These are phyloP conservation scores for Chondrostereum purpureum DNA, from an alignment of 1,284 basidiomycete genomes.

Conservation along the genomic window DNA sequence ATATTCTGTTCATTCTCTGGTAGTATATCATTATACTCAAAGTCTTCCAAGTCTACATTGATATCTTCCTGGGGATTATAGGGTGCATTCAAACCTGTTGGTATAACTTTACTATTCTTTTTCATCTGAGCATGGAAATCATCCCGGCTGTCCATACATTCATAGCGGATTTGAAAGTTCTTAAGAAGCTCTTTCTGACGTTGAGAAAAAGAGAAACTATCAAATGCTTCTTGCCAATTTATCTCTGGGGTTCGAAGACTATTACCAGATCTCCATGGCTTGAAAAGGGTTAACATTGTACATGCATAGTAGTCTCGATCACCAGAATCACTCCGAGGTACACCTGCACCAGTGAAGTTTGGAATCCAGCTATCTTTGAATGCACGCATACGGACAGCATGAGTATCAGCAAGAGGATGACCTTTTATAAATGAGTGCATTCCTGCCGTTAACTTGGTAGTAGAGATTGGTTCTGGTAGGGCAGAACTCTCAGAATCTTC, in stretches of 20 bases:
- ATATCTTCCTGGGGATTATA: too few species aligned
- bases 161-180: slow-evolving; percentile 20
- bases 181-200: slow-evolving; percentile 12
- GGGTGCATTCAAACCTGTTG: too few species aligned
- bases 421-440: not conserved
- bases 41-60: too few species aligned
- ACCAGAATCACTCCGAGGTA: not conserved
- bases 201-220: slow-evolving; percentile 7
- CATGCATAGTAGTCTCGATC: not conserved
- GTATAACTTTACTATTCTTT: not conserved
- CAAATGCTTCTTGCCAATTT: slow-evolving; percentile 16
- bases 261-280: slow-evolving; percentile 17
- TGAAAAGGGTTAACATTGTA: slow-evolving; percentile 13
- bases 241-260: slow-evolving; percentile 9
- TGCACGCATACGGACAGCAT: not conserved
- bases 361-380: not conserved
- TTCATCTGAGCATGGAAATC: slow-evolving; percentile 15
- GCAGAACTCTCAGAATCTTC: too few species aligned
- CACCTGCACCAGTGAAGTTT: not conserved
- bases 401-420: not conserved
- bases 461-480: too few species aligned
- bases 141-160: slow-evolving; percentile 22
- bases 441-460: too few species aligned
- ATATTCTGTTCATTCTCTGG: too few species aligned
- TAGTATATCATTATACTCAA: too few species aligned